Conservation (phyloP, 192 early-diverging fungal species). For the Oehlia diaphana region DNA sequence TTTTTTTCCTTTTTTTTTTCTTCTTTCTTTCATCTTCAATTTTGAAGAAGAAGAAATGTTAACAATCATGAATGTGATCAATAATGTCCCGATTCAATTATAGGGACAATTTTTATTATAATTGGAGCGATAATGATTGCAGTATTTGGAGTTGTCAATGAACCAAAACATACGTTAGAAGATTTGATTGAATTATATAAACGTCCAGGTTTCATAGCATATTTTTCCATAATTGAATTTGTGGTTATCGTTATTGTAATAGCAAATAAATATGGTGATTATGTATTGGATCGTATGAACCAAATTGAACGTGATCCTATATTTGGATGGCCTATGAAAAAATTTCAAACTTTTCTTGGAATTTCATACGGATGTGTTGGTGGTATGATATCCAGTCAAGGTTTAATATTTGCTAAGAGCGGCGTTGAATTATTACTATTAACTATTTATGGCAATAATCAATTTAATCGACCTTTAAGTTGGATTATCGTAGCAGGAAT, state of each 20-base stretch:
- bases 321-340: conserved; percentile 33
- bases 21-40: not conserved
- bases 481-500: conserved; percentile 64
- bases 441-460: conserved; percentile 59
- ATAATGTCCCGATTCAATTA: not conserved
- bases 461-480: conserved; percentile 67
- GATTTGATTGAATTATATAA: conserved; percentile 66
- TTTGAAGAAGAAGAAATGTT: not conserved
- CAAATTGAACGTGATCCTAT: conserved; percentile 16
- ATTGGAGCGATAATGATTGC: conserved; percentile 67
- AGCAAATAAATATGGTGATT: conserved; percentile 48
- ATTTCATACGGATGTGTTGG: conserved; percentile 67
- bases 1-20: not conserved
- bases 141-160: conserved; percentile 74
- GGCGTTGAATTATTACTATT: conserved; percentile 71
- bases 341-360: conserved; percentile 48
- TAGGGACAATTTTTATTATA: conserved; percentile 68
- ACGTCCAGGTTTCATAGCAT: conserved; percentile 65
- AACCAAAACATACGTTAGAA: conserved; percentile 65
- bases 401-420: conserved; percentile 74
- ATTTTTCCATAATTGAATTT: conserved; percentile 57
- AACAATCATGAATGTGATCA: not conserved
- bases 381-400: conserved; percentile 73
- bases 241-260: conserved; percentile 51
- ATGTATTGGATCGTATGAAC: conserved; percentile 25